Conservation (phyloP, 2,329 filamentous ascomycete species). For the Sporothrix brunneoviolacea region DNA sequence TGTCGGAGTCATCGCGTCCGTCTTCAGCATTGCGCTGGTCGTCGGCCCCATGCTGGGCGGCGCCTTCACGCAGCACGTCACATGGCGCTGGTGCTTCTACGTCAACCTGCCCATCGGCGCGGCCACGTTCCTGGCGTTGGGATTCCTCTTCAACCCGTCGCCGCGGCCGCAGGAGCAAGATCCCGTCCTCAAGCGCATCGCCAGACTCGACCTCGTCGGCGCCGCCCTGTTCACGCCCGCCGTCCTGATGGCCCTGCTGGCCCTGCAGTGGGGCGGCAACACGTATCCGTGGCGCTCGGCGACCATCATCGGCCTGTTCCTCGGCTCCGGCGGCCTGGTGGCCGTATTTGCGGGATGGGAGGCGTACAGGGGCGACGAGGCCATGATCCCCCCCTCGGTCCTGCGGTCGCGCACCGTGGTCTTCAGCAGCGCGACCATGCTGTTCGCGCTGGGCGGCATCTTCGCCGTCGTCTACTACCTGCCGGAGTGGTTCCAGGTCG, state of each 20-base stretch:
- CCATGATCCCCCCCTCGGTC: slow-evolving; percentile 22
- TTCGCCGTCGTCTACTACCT: slow-evolving; percentile 22
- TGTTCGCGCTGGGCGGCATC: slow-evolving; percentile 16
- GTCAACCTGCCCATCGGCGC: slow-evolving; percentile 53
- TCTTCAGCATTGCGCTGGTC: slow-evolving; percentile 24
- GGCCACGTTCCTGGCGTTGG: slow-evolving; percentile 11
- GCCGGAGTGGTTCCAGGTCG: slow-evolving; percentile 13
- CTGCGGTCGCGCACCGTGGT: slow-evolving; percentile 19
- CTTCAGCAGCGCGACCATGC: slow-evolving; percentile 2
- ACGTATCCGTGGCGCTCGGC: slow-evolving; percentile 24
- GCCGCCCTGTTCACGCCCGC: slow-evolving; percentile 25
- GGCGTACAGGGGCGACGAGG: slow-evolving; percentile 21
- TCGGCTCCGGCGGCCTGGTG: slow-evolving; percentile 19
- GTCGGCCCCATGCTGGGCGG: slow-evolving; percentile 39
- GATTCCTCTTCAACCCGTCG: slow-evolving; percentile 8
- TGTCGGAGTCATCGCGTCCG: neutral
- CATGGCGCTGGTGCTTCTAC: slow-evolving; percentile 51
- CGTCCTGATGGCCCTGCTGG: slow-evolving; percentile 28
- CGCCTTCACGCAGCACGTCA: slow-evolving; percentile 29
- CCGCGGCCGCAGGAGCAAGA: no score
- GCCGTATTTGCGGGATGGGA: slow-evolving; percentile 25
- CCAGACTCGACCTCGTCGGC: no score
- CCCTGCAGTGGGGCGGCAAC: slow-evolving; percentile 28
- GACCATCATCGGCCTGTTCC: slow-evolving; percentile 27
- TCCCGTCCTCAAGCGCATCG: slow-evolving; percentile 19